A percentile compares a stretch with the other conserved stretches of the same genome.
Conservation (phyloP, 495 filamentous ascomycete genomes). For the Copromyces sp. region DNA sequence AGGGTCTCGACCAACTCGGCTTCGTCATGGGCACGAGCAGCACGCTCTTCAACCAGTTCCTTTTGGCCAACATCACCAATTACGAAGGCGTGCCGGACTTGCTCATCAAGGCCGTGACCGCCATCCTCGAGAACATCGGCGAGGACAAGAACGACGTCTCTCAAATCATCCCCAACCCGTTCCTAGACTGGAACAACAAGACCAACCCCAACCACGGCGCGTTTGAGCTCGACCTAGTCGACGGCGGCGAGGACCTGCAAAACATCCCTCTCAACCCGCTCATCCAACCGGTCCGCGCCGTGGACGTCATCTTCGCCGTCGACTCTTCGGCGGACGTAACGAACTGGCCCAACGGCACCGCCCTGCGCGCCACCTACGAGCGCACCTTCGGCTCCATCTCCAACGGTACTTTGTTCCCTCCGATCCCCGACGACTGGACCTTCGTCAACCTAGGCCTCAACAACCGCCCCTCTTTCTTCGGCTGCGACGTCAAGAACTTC, state of each 20-base stretch:
- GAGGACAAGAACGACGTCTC: slow-evolving; percentile 65
- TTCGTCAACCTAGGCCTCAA: slow-evolving; percentile 85
- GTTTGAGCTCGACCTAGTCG: slow-evolving; percentile 61
- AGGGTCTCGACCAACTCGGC: slow-evolving; percentile 76
- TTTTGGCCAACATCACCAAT: slow-evolving; percentile 46
- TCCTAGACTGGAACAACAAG: slow-evolving; percentile 56
- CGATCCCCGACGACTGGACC: slow-evolving; percentile 71
- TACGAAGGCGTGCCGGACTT: slow-evolving; percentile 39
- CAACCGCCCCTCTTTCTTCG: slow-evolving; percentile 83
- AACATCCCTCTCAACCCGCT: slow-evolving; percentile 83
- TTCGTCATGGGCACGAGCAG: slow-evolving; percentile 89
- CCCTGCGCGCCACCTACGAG: slow-evolving; percentile 73
- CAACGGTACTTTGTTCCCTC: slow-evolving; percentile 79
- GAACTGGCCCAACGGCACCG: slow-evolving; percentile 80
- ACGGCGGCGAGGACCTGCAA: slow-evolving; percentile 79
- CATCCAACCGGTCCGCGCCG: slow-evolving; percentile 63
- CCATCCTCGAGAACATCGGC: slow-evolving; percentile 46
- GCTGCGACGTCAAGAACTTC: slow-evolving; percentile 66
- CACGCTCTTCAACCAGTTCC: slow-evolving; percentile 71
- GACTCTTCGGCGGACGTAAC: slow-evolving; percentile 76
- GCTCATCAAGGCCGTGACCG: slow-evolving; percentile 40
- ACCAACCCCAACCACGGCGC: slow-evolving; percentile 50
- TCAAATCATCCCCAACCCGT: slow-evolving; percentile 75
- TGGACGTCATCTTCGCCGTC: slow-evolving; percentile 89
- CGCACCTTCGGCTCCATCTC: slow-evolving; percentile 54